Evolutionary conservation across 768 basidiomycete species (phyloP), one percentile per base, ranked within the genome.

Genomic region (Russula vinacea): DNA sequence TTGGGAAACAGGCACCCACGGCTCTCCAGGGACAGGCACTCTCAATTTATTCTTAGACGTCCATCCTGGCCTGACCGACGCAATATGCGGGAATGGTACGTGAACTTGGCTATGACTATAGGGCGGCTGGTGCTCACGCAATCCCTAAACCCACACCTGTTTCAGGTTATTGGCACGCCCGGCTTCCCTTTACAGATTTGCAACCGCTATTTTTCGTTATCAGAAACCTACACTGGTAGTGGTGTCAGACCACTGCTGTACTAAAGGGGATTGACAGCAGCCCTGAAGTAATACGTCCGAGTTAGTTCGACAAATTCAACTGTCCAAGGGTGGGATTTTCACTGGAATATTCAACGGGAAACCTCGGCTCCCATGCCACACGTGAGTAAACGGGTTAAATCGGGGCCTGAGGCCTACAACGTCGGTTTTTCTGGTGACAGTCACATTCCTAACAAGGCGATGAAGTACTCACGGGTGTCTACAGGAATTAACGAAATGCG

Each of bases 401-500:
- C 24, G 13, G 35, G 22, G 14, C 1, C 13, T 26, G 17, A 22
- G 29, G 0, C 14, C n/a, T 35, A 39, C 35, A 62, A 10, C 19
- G 17, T 26, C 24, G 11, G 2, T 26, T 42, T 26, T 29, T 33
- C 17, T 24, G 6, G 29, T 63, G 50, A 58, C 57, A 22, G 40
- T 29, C n/a, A 16, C 44, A 14, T 64, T 54, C 57, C 52, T 32
- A 40, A 39, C 54, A 5, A 1, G 37, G 51, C n/a, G 16, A 37
- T 17, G 6, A 24, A 22, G 24, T 58, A 55, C 52, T 24, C 62
- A 53, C 29, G 44, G 26, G 16, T 35, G 16, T 29, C 40, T 24
- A 13, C 24, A 51, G 10, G 51, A 40, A 54, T 53, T 39, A 29
- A 59, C 57, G 35, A 53, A 47, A 53, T 47, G n/a, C 16, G n/a